Evolutionary conservation across 768 basidiomycete species (phyloP).

Genomic region (Suillus subalutaceus): DNA sequence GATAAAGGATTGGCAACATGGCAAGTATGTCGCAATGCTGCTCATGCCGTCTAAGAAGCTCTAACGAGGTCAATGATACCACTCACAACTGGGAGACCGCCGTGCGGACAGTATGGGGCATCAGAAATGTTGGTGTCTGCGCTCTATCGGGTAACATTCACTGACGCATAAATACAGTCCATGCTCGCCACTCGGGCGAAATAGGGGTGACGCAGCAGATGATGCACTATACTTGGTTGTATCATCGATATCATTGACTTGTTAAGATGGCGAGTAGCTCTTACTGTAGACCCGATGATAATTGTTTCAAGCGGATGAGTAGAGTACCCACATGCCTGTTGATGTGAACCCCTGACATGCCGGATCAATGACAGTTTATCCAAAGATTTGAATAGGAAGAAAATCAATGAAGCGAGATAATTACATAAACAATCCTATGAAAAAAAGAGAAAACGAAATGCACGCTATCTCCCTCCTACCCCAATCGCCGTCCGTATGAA

Average conservation of each 20-base stretch:
- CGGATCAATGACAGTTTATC: background rate
- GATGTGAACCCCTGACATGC: background rate
- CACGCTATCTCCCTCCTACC: slow-evolving; percentile 51
- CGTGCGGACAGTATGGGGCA: too few species aligned
- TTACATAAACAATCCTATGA: slow-evolving; percentile 33
- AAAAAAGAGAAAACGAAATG: slow-evolving; percentile 26
- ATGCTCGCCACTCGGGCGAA: too few species aligned
- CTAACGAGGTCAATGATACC: background rate
- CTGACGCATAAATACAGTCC: background rate
- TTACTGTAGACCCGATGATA: slow-evolving; percentile 2
- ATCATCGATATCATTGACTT: background rate
- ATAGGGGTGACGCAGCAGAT: background rate
- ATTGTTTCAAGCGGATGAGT: background rate
- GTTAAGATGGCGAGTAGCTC: background rate
- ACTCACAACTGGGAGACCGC: background rate
- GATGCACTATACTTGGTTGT: background rate
- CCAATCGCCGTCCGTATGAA: slow-evolving; percentile 65
- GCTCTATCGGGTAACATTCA: background rate
- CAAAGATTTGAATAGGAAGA: slow-evolving; percentile 9
- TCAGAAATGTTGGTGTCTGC: background rate
- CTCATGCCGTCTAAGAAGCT: background rate
- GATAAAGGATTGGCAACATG: background rate
- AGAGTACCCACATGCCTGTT: background rate
- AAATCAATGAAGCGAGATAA: slow-evolving; percentile 33
- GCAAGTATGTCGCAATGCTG: slow-evolving; percentile 1